Evolutionary conservation across 1,284 basidiomycete genomes (phyloP).

Genomic region (Sanguinoderma infundibulare): DNA sequence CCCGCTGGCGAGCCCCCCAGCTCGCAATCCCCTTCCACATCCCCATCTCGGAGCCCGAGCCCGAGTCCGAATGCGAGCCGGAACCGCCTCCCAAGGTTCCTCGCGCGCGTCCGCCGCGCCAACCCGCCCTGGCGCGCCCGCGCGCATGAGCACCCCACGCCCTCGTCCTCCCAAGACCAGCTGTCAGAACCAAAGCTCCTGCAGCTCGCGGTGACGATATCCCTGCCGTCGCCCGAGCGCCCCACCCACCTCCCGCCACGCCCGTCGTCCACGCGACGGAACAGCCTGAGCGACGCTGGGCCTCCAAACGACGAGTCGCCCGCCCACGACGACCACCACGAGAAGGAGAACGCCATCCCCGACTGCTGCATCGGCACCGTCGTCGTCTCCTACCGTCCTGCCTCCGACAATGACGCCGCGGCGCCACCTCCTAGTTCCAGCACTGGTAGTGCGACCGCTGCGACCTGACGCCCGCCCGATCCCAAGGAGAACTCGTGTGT

Average conservation of each 20-base stretch:
- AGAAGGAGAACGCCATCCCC: conserved; percentile 13
- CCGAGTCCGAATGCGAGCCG: background rate
- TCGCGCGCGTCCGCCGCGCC: conserved; percentile 3
- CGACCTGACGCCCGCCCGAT: background rate
- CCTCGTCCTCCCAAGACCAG: background rate
- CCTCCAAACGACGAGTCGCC: background rate
- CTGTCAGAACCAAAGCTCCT: conserved; percentile 2
- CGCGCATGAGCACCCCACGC: conserved; percentile 10
- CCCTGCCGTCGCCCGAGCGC: conserved; percentile 16
- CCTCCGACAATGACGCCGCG: background rate
- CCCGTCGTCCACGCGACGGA: background rate
- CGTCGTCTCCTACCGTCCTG: conserved; percentile 10
- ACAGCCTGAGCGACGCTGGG: background rate
- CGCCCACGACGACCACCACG: conserved; percentile 1
- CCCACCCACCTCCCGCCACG: background rate
- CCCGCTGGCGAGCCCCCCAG: conserved; percentile 8
- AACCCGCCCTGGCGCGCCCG: background rate
- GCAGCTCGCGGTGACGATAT: conserved; percentile 22
- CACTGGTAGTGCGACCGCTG: background rate
- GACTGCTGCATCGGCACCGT: conserved; percentile 26
- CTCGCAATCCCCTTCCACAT: conserved; percentile 22
- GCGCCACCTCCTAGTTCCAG: background rate
- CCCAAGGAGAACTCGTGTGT: no score
- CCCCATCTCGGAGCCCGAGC: conserved; percentile 5
- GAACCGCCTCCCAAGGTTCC: conserved; percentile 1